phyloP scores from a whole-genome alignment of 148 eudicot species.

The Dianthus caryophyllus region DNA sequence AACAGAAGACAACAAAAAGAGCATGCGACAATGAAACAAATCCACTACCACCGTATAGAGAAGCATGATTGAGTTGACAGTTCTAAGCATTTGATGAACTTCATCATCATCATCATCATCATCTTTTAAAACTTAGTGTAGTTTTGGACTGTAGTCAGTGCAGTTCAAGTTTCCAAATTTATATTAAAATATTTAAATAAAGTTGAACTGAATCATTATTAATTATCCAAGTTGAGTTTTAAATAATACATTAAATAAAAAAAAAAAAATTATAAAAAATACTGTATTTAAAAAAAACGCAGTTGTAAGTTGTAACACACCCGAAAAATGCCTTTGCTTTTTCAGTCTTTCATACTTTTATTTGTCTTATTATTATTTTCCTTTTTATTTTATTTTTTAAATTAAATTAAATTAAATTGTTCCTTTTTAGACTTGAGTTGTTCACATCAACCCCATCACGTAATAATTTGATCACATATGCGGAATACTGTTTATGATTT shows the following conservation, averaged over 20 bases:
- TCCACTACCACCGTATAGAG: not conserved
- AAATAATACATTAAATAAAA: not conserved
- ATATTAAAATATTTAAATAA: not conserved
- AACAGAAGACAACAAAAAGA: not conserved
- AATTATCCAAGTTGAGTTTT: not conserved
- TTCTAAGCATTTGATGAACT: no score
- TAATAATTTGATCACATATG: no score
- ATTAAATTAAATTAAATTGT: not conserved
- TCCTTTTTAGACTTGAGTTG: slow-evolving; percentile 7
- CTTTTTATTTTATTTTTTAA: not conserved
- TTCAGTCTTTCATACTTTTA: slow-evolving; percentile 1
- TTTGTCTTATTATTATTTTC: not conserved
- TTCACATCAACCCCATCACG: not conserved
- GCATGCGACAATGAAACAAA: not conserved
- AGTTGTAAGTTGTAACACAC: slow-evolving; percentile 3
- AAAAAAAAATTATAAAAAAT: no score
- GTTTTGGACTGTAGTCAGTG: not conserved
- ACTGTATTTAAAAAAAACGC: not conserved
- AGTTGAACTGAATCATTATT: not conserved
- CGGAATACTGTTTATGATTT: no score
- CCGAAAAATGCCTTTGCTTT: not conserved
- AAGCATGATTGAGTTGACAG: slow-evolving; percentile 10
- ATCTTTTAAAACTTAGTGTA: not conserved
- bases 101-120: no score
- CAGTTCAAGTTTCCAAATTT: slow-evolving; percentile 14